These are phyloP conservation scores for Fraxinus paxiana DNA, from an alignment of 305 asterid species.

Conservation along the genomic window DNA sequence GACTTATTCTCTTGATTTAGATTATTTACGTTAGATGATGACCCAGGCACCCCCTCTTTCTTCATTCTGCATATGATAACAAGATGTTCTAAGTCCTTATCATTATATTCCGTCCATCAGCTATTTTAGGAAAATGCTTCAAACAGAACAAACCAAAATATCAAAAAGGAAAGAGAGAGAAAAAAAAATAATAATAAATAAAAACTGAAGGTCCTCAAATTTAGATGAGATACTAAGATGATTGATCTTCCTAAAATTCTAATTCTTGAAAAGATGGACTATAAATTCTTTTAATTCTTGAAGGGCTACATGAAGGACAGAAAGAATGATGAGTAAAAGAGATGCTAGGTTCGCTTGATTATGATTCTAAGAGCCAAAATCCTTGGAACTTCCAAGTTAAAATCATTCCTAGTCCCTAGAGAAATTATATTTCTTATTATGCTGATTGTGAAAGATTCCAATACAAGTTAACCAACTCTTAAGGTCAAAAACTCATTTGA, in stretches of 20 bases:
- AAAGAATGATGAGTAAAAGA: not conserved
- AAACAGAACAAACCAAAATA: not conserved
- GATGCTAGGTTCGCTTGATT: not conserved
- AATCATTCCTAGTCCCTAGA: not conserved
- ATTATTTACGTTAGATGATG: not conserved
- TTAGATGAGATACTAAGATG: not conserved
- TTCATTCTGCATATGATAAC: slow-evolving; percentile 13
- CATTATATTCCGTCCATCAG: not conserved
- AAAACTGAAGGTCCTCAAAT: not conserved
- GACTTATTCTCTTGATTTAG: slow-evolving; percentile 5
- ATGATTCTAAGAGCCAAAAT: not conserved
- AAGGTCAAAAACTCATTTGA: not conserved
- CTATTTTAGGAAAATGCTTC: not conserved
- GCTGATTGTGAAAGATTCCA: not conserved
- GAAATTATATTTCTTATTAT: not conserved
- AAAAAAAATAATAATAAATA: not conserved
- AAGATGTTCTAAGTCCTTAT: not conserved
- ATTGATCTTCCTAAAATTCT: not conserved
- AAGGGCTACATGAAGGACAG: not conserved
- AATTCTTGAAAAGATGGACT: not conserved
- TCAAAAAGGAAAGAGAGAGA: not conserved
- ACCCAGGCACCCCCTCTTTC: not conserved
- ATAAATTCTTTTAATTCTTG: not conserved
- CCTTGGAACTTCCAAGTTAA: not conserved
- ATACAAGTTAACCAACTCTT: not conserved